phyloP scores from a whole-genome alignment of 2,329 filamentous ascomycete species.

The Penicillium nordicum region DNA sequence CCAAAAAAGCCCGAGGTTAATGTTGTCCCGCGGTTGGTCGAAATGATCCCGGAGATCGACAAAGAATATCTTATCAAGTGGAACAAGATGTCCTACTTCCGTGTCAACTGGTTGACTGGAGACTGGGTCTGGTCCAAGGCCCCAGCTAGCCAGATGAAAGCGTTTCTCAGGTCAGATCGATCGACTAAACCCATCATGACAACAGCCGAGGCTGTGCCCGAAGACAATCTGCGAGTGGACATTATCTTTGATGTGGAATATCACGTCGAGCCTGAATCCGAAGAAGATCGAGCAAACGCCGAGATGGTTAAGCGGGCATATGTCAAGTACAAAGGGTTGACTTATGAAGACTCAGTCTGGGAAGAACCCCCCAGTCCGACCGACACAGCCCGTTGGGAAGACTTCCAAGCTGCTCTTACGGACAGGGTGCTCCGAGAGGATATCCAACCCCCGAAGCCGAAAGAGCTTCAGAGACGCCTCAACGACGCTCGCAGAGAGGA shows the following conservation, averaged over 20 bases:
- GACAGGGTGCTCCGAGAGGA: constrained; percentile 81
- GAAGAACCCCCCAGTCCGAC: constrained; percentile 68
- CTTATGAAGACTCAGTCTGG: constrained; percentile 90
- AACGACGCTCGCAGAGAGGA: constrained; percentile 61
- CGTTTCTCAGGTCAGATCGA: constrained; percentile 69
- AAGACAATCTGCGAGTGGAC: constrained; percentile 80
- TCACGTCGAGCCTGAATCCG: constrained; percentile 53
- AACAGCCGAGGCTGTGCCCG: constrained; percentile 75
- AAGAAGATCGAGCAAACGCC: constrained; percentile 66
- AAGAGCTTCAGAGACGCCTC: constrained; percentile 64
- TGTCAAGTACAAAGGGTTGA: constrained; percentile 89
- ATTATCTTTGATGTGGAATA: constrained; percentile 83
- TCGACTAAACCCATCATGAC: constrained; percentile 65
- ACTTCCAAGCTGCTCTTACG: constrained; percentile 78
- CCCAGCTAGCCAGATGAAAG: constrained; percentile 58
- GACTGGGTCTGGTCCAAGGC: constrained; percentile 80
- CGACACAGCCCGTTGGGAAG: constrained; percentile 64
- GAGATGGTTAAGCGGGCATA: constrained; percentile 68
- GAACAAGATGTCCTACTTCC: constrained; percentile 74
- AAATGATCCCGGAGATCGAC: constrained; percentile 66
- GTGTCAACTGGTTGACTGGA: constrained; percentile 82
- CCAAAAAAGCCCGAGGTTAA: constrained; percentile 60
- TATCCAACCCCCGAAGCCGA: constrained; percentile 57
- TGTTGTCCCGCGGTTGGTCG: constrained; percentile 36
- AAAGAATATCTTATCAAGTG: constrained; percentile 93